Evolutionary conservation across 495 filamentous ascomycete genomes (phyloP).

Genomic region (Podospora pseudopauciseta): DNA sequence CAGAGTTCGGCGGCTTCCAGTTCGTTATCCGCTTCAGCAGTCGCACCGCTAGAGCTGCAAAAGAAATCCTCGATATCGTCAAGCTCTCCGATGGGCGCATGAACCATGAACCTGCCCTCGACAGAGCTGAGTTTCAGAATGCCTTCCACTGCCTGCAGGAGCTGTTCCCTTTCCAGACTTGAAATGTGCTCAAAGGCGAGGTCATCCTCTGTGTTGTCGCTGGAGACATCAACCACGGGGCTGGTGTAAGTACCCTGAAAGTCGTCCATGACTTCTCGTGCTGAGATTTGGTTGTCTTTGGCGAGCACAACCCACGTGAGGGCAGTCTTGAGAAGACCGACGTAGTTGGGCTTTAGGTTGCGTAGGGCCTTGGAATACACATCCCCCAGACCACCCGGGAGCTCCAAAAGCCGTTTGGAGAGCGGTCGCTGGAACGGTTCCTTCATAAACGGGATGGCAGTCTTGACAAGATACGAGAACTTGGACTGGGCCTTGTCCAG

Average conservation of each 20-base stretch:
- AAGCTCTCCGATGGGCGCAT: slow-evolving; percentile 8
- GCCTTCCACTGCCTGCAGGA: slow-evolving; percentile 17
- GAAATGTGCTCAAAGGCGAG: slow-evolving; percentile 12
- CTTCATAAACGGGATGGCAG: slow-evolving; percentile 26
- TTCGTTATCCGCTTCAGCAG: not conserved
- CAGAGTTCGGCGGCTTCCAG: slow-evolving; percentile 15
- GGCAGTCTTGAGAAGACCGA: slow-evolving; percentile 25
- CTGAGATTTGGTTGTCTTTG: slow-evolving; percentile 4
- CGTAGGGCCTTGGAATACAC: slow-evolving; percentile 21
- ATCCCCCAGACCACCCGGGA: slow-evolving; percentile 23
- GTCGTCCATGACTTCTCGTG: slow-evolving; percentile 27
- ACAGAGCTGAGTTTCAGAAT: slow-evolving; percentile 13
- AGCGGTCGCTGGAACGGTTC: slow-evolving; percentile 27
- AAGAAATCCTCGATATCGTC: slow-evolving; percentile 19
- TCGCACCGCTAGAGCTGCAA: slow-evolving; percentile 5
- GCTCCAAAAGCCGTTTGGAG: slow-evolving; percentile 18
- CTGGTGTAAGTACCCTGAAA: slow-evolving; percentile 23
- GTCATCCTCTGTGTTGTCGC: not conserved
- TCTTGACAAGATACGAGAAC: slow-evolving; percentile 22
- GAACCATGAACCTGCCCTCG: not conserved
- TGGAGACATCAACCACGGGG: not conserved
- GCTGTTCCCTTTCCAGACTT: slow-evolving; percentile 23
- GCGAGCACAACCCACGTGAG: slow-evolving; percentile 25
- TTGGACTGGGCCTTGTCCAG: slow-evolving; percentile 20
- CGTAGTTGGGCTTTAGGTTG: slow-evolving; percentile 27